Percentiles rank a stretch among this genome's conserved stretches.
Conservation (phyloP, 163 green algal species). For the Prototheca stagnorum region DNA sequence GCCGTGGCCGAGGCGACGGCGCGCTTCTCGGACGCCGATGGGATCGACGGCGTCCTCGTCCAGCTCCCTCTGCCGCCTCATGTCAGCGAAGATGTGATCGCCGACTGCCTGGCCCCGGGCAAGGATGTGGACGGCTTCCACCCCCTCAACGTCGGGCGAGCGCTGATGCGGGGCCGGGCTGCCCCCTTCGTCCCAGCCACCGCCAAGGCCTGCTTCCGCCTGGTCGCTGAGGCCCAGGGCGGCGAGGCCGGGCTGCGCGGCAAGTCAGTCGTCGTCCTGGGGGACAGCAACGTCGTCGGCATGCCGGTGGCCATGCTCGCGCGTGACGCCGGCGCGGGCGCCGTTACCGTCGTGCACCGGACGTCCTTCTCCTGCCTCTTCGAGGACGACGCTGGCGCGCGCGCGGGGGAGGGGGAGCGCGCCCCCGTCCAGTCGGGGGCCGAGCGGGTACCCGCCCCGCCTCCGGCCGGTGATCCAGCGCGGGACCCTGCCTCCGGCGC, state of each 20-base stretch:
- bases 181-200: slow-evolving; percentile 62
- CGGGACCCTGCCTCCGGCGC: too few relatives aligned
- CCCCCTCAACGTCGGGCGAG: slow-evolving; percentile 56
- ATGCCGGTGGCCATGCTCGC: slow-evolving; percentile 63
- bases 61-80: slow-evolving; percentile 68
- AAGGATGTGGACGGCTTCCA: slow-evolving; percentile 95
- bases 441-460: background rate
- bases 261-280: slow-evolving; percentile 42
- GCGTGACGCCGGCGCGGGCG: slow-evolving; percentile 41
- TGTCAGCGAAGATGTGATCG: slow-evolving; percentile 65
- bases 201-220: slow-evolving; percentile 57
- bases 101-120: slow-evolving; percentile 56
- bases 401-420: background rate
- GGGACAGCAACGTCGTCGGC: slow-evolving; percentile 57
- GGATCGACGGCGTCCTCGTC: slow-evolving; percentile 64
- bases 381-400: slow-evolving; percentile 2
- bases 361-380: slow-evolving; percentile 30
- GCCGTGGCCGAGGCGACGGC: slow-evolving; percentile 29
- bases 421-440: too few relatives aligned
- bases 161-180: slow-evolving; percentile 53
- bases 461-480: too few relatives aligned
- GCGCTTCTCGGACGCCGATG: slow-evolving; percentile 22
- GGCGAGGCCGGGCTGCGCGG: slow-evolving; percentile 36
- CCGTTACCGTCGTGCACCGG: slow-evolving; percentile 63
- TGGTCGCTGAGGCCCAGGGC: slow-evolving; percentile 38